A percentile compares a stretch with the other conserved stretches of the same genome.
Evolutionary conservation across 129 eudicot genomes (phyloP).

Genomic region (Cynara cardunculus): DNA sequence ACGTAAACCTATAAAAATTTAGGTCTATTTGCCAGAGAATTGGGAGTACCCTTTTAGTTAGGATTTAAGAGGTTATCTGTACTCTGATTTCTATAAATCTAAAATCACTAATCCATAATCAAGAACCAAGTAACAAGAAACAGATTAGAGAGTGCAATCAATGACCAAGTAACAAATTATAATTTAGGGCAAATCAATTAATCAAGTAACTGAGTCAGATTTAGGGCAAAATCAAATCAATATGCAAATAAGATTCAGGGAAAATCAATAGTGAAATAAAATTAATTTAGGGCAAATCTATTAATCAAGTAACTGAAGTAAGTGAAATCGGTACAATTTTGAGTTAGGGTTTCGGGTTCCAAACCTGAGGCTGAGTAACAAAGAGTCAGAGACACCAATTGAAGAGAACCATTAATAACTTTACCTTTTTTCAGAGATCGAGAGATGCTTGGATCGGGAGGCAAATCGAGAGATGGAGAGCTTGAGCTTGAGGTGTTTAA

Average conservation of each 20-base stretch:
- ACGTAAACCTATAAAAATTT: background rate
- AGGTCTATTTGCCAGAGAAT: no score
- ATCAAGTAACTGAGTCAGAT: background rate
- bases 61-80: background rate
- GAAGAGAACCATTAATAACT: no score
- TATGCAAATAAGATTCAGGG: background rate
- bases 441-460: no score
- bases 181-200: background rate
- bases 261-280: background rate
- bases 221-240: background rate
- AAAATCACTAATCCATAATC: background rate
- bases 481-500: no score
- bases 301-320: background rate
- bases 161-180: background rate
- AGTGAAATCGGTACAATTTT: background rate
- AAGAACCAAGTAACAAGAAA: background rate
- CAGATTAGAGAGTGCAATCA: background rate
- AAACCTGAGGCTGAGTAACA: background rate
- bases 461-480: no score
- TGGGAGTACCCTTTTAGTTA: no score
- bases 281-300: background rate
- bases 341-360: background rate
- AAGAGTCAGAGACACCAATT: background rate
- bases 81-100: background rate
- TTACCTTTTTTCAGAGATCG: no score